These are phyloP conservation scores for Diaporthe sp. DNA, from an alignment of 2,329 filamentous ascomycete genomes.

Conservation along the genomic window DNA sequence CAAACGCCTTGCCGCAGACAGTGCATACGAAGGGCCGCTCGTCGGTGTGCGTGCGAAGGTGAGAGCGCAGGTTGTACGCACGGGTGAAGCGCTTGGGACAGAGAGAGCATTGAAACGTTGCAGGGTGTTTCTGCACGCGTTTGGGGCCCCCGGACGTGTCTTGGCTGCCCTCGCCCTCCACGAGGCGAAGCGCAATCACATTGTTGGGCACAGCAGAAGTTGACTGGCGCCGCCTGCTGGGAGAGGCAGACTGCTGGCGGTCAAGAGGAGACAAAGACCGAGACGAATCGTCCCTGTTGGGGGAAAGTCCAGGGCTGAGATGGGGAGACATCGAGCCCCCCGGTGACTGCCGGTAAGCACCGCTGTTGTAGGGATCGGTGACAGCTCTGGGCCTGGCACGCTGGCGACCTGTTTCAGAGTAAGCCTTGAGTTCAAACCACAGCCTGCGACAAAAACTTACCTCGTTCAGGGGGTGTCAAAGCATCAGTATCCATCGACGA, in stretches of 20 bases:
- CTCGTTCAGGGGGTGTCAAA: conserved; percentile 83
- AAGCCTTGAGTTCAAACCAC: neutral
- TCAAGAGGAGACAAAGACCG: conserved; percentile 73
- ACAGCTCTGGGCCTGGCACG: conserved; percentile 67
- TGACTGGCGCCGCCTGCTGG: conserved; percentile 70
- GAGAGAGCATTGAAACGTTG: conserved; percentile 93
- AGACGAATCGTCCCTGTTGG: conserved; percentile 61
- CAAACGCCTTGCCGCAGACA: conserved; percentile 97
- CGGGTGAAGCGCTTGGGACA: conserved; percentile 97
- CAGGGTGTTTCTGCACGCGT: conserved; percentile 96
- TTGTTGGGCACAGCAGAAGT: conserved; percentile 75
- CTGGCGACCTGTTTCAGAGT: conserved; percentile 57
- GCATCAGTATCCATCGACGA: conserved; percentile 80
- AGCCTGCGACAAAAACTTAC: conserved; percentile 55
- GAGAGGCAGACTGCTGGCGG: conserved; percentile 61
- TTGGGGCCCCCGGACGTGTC: conserved; percentile 77
- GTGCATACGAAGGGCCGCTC: conserved; percentile 98
- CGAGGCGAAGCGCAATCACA: conserved; percentile 87
- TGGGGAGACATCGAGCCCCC: conserved; percentile 65
- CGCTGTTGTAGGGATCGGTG: conserved; percentile 72
- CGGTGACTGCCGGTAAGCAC: conserved; percentile 56
- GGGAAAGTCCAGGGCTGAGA: conserved; percentile 59
- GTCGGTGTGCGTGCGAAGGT: conserved; percentile 95
- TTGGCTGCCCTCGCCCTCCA: conserved; percentile 80
- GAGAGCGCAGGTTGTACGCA: conserved; percentile 95